Evolutionary conservation across 2,329 filamentous ascomycete genomes (phyloP), one percentile per base, ranked within the genome.

Genomic region (Pyrenochaeta sp.): DNA sequence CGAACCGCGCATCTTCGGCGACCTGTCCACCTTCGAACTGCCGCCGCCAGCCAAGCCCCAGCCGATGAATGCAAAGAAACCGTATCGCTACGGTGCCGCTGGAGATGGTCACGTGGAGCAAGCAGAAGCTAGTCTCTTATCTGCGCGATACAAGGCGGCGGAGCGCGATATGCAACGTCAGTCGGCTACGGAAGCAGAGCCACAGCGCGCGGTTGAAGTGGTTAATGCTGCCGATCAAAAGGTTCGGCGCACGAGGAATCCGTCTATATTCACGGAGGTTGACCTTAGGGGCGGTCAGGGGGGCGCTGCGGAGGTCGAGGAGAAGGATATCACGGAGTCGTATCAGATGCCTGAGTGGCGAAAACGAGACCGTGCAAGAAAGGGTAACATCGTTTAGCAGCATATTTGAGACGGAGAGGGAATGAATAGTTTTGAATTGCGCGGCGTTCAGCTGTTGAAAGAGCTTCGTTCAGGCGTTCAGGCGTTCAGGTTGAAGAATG

Each of bases 131-230:
- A 13, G 24, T 27, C 24, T 27, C 14, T 27, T 4, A 9, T 11
- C 41, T 3, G 10, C 10, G 4, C 35, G 40, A 11, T 48, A 48
- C 22, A 35, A 26, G 41, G 31, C 27, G 3, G 45, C 45, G 7
- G 36, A 48, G 30, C 11, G 3, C 9, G 14, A 23, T 8, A 27
- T 41, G 11, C 26, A 36, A n/a, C 45, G 35, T 15, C 20, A 4
- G 15, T 36, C 45, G 5, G 15, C 35, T 13, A 24, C 22, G 6
- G 46, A 45, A 7, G 23, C 22, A 1, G 19, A 26, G 13, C 22
- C 24, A n/a, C 32, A 22, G 10, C 41, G 31, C 8, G 45, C 41
- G 10, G 1, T 37, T 10, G 31, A 35, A 3, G 26, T 49, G 1
- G 36, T 45, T n/a, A 41, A 45, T 14, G 2, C 27, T 1, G 9